These are phyloP conservation scores for Scheffersomyces titani DNA, from an alignment of 1,139 yeast species.

Conservation along the genomic window DNA sequence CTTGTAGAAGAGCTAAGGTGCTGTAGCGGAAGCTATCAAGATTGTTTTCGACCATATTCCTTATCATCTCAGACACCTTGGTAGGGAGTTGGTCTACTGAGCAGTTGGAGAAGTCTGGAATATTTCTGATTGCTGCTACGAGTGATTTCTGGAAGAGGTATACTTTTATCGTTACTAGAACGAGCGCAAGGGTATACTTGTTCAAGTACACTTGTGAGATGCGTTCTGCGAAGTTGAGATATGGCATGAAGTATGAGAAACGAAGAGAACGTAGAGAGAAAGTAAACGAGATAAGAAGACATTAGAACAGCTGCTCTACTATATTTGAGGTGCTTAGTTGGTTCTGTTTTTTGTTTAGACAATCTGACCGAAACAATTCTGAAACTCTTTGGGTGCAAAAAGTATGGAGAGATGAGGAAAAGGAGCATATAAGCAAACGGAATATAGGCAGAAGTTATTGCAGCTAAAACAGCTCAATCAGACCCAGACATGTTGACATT, in stretches of 20 bases:
- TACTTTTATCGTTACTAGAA: constrained; percentile 51
- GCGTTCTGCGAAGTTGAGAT: constrained; percentile 40
- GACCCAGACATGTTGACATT: no score
- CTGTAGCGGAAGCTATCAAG: constrained; percentile 8
- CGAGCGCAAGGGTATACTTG: constrained; percentile 48
- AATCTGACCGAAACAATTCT: neutral
- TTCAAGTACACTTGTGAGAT: constrained; percentile 63
- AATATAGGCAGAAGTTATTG: no score
- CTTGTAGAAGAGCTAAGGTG: constrained; percentile 11
- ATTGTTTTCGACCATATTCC: constrained; percentile 25
- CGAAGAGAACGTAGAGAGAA: neutral
- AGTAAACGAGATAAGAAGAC: neutral
- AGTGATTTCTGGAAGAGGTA: constrained; percentile 49
- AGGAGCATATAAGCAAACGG: no score
- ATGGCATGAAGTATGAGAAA: constrained; percentile 10
- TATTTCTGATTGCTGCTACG: constrained; percentile 32
- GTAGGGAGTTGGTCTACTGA: constrained; percentile 55
- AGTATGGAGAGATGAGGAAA: neutral
- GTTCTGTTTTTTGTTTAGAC: neutral
- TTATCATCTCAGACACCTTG: constrained; percentile 55
- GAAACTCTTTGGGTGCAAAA: neutral
- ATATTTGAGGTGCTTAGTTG: neutral
- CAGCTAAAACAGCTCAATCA: neutral
- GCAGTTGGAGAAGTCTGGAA: constrained; percentile 35
- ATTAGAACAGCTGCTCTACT: neutral